phyloP scores from a whole-genome alignment of 2,329 filamentous ascomycete species.

The Colletotrichum graminicola region DNA sequence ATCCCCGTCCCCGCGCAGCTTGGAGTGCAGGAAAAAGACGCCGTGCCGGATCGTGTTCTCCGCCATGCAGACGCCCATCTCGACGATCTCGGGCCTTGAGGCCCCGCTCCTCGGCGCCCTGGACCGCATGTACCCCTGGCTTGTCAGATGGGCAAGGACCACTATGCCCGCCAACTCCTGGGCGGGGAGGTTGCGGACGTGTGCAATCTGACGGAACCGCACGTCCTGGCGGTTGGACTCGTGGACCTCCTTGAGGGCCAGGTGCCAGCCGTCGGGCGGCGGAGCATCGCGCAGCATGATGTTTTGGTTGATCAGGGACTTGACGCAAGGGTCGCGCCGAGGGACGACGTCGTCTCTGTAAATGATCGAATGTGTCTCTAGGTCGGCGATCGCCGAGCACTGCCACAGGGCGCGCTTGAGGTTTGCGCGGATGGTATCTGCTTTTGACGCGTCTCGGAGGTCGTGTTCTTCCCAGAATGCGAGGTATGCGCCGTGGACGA shows the following conservation, averaged over 20 bases:
- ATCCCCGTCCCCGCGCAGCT: slow-evolving; percentile 25
- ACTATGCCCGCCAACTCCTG: slow-evolving; percentile 37
- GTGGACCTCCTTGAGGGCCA: slow-evolving; percentile 33
- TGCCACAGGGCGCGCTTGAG: slow-evolving; percentile 37
- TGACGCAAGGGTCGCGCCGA: slow-evolving; percentile 29
- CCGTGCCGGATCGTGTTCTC: slow-evolving; percentile 41
- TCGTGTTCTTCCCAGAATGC: slow-evolving; percentile 37
- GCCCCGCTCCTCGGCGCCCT: slow-evolving; percentile 17
- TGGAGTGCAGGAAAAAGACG: slow-evolving; percentile 37
- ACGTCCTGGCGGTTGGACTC: slow-evolving; percentile 27
- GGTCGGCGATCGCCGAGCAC: slow-evolving; percentile 37
- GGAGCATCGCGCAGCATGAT: slow-evolving; percentile 32
- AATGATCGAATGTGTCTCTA: slow-evolving; percentile 38
- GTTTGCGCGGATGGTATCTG: slow-evolving; percentile 7
- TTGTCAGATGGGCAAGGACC: slow-evolving; percentile 33
- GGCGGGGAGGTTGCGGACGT: slow-evolving; percentile 5
- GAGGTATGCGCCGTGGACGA: slow-evolving; percentile 31
- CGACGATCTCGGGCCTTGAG: slow-evolving; percentile 29
- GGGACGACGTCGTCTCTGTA: slow-evolving; percentile 35
- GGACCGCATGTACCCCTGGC: slow-evolving; percentile 35
- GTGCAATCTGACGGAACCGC: slow-evolving; percentile 33
- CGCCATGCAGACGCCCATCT: slow-evolving; percentile 39
- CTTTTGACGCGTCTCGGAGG: slow-evolving; percentile 27
- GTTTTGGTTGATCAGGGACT: slow-evolving; percentile 38
- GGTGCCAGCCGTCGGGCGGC: slow-evolving; percentile 33